phyloP scores from a whole-genome alignment of 192 early-diverging fungal genomes.

The Rhizophlyctis rosea region DNA sequence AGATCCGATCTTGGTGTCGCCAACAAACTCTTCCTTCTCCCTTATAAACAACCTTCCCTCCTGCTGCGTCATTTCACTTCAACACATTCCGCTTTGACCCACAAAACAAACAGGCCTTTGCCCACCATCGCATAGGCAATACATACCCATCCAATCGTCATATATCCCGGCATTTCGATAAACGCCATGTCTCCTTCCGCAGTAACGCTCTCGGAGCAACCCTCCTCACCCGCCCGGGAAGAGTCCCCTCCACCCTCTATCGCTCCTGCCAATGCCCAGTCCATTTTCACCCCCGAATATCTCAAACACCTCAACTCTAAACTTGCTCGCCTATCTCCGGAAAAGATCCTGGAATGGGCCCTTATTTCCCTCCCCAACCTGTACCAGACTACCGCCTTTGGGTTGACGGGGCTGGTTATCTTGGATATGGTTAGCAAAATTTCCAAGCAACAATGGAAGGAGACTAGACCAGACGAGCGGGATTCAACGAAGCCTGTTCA shows the following conservation, averaged over 20 bases:
- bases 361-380: conserved; percentile 71
- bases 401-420: conserved; percentile 84
- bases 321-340: conserved; percentile 63
- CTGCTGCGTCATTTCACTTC: too few species aligned
- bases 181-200: conserved; percentile 8
- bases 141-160: too few species aligned
- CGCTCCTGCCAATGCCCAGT: conserved; percentile 5
- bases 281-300: conserved; percentile 54
- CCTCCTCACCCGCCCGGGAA: neutral
- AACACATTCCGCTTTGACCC: too few species aligned
- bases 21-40: too few species aligned
- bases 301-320: conserved; percentile 74
- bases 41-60: too few species aligned
- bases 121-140: too few species aligned
- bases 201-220: neutral
- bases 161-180: too few species aligned
- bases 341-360: conserved; percentile 88
- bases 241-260: neutral
- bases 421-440: conserved; percentile 80
- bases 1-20: too few species aligned
- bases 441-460: conserved; percentile 19
- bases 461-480: neutral
- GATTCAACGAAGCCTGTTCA: conserved; percentile 31
- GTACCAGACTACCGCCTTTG: conserved; percentile 94
- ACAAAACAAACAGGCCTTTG: too few species aligned